A percentile compares a stretch with the other conserved stretches of the same genome.
Conservation (phyloP, 768 basidiomycete genomes). For the Leccinum broughii region DNA sequence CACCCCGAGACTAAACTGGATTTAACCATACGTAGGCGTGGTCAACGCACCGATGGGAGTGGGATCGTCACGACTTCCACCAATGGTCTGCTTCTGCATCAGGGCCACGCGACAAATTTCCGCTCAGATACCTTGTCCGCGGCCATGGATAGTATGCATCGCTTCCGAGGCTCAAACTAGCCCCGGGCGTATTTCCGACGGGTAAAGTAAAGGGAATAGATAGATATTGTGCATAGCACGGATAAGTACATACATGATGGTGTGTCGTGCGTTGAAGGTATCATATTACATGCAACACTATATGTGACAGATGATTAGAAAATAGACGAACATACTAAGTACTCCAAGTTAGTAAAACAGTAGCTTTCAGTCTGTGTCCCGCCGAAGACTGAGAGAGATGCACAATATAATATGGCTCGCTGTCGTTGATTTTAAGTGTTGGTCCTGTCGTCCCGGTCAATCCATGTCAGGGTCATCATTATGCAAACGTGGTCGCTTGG, state of each 20-base stretch:
- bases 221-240: slow-evolving; percentile 2
- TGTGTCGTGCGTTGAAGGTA: slow-evolving; percentile 33
- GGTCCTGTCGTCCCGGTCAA: slow-evolving; percentile 18
- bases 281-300: slow-evolving; percentile 41
- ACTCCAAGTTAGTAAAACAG: slow-evolving; percentile 32
- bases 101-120: slow-evolving; percentile 27
- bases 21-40: slow-evolving; percentile 26
- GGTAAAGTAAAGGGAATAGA: slow-evolving; percentile 9
- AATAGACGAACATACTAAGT: slow-evolving; percentile 34
- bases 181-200: slow-evolving; percentile 16
- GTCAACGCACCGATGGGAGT: slow-evolving; percentile 26
- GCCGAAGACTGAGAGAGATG: slow-evolving; percentile 24
- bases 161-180: slow-evolving; percentile 2
- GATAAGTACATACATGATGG: slow-evolving; percentile 11
- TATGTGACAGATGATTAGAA: slow-evolving; percentile 35
- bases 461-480: slow-evolving; percentile 51
- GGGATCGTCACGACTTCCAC: slow-evolving; percentile 30
- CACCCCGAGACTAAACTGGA: slow-evolving; percentile 63
- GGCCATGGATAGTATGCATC: slow-evolving; percentile 18
- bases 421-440: slow-evolving; percentile 18
- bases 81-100: slow-evolving; percentile 16
- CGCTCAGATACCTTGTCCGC: slow-evolving; percentile 26
- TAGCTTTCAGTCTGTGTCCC: slow-evolving; percentile 28
- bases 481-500: slow-evolving; percentile 48
- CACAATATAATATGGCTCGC: slow-evolving; percentile 31